Base-by-base conservation (phyloP, 176 grass and related monocot species). In the Cocos nucifera region DNA sequence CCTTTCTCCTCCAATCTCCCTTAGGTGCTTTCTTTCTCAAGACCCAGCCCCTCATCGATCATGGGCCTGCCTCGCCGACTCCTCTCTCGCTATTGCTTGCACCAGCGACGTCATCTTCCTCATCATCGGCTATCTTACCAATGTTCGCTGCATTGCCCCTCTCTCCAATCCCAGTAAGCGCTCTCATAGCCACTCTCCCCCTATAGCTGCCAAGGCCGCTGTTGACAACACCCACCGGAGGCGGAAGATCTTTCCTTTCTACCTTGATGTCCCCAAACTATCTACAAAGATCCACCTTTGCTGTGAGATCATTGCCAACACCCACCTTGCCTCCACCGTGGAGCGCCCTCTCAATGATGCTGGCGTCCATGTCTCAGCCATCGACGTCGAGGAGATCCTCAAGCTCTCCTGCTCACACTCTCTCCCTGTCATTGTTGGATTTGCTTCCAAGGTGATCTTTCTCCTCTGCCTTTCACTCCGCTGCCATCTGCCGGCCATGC, bases 371-470 rank as follows among this genome's bases (percentile, higher is more conserved):
- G 68, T 88, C 78, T 78, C 69, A 65, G 48, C 51, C 53, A 35
- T 66, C n/a, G 78, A 97, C 15, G 92, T 97, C 16, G 86, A 97
- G 83, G 23, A 64, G 50, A 87, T 97, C 52, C 84, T 97, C 53
- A 74, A 79, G 39, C 66, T 73, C 55, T 97, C 87, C 54, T 97
- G 88, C 78, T 83, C 87, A 6, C 75, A 85, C 18, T 81, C 92
- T 0, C 62, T 28, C 29, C 65, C 65, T 14, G 75, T 87, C 58
- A 50, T 78, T 27, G 51, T 51, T 72, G 1, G 1, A 21, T 21
- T 21, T 0, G 21, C 21, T 21, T 1, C 21, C 21, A 21, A 21
- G 21, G 21, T 21, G 21, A 21, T 21, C 21, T 21, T 21, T 21
- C 21, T 21, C 21, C 21, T 21, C 21, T 21, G 1, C 21, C 21